Percentiles rank a stretch among this genome's conserved stretches.
Conservation (phyloP, 352 stramenopile genomes). For the Phytopythium ostracodes region DNA sequence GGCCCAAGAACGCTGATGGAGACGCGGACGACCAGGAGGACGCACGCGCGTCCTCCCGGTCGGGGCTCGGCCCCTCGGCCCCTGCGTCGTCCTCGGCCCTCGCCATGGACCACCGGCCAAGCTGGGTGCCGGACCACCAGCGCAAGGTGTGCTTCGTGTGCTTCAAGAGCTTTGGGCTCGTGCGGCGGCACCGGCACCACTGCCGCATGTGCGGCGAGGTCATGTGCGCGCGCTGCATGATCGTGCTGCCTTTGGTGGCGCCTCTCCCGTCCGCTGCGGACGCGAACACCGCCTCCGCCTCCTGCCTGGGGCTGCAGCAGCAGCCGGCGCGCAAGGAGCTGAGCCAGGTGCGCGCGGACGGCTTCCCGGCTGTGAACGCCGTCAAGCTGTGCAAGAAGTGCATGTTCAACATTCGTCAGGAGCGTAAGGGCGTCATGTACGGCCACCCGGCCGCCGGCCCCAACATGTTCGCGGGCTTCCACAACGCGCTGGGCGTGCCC, state of each 20-base stretch:
- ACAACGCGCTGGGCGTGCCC: constrained; percentile 24
- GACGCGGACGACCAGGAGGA: neutral
- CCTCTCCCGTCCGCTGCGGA: constrained; percentile 16
- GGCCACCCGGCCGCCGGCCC: constrained; percentile 9
- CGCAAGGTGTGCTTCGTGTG: constrained; percentile 64
- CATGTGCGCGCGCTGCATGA: constrained; percentile 65
- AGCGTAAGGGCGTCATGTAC: constrained; percentile 52
- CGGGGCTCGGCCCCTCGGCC: neutral
- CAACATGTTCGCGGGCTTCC: constrained; percentile 24
- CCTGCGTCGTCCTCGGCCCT: constrained; percentile 1
- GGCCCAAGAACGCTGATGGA: neutral
- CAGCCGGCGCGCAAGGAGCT: constrained; percentile 41
- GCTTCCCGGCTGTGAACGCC: constrained; percentile 55
- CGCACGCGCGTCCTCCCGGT: neutral
- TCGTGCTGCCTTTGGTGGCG: constrained; percentile 56
- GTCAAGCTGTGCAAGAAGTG: constrained; percentile 81
- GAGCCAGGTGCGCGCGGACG: constrained; percentile 30
- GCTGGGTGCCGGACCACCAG: constrained; percentile 56
- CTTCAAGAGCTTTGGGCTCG: constrained; percentile 63
- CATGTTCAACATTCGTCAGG: constrained; percentile 58
- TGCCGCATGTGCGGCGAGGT: constrained; percentile 78
- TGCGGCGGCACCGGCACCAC: constrained; percentile 63
- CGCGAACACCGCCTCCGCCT: neutral
- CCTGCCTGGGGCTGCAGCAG: constrained; percentile 23
- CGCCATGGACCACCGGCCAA: constrained; percentile 26